Conservation (phyloP, 345 rosid genomes). For the Boechera retrofracta region DNA sequence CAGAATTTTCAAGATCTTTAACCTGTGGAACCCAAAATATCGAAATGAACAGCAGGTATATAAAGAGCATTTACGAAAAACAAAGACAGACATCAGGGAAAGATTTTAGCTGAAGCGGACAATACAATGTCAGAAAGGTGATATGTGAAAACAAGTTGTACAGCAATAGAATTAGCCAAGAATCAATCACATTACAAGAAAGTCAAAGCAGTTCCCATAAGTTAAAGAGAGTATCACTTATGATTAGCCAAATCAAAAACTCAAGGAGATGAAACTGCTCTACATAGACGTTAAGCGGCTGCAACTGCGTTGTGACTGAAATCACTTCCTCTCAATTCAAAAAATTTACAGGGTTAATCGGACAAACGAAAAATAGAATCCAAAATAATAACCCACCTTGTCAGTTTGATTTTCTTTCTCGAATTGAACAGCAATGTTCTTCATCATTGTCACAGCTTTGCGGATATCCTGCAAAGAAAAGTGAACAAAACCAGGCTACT, state of each 20-base stretch:
- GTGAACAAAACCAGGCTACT: neutral
- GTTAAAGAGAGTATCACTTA: neutral
- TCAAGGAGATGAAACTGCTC: neutral
- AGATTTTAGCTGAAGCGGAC: neutral
- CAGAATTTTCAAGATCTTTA: slow-evolving; percentile 72
- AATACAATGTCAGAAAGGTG: neutral
- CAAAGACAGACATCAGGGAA: slow-evolving; percentile 15
- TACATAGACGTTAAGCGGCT: neutral
- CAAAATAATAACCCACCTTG: slow-evolving; percentile 53
- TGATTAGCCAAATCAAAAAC: slow-evolving; percentile 5
- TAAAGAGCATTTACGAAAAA: neutral
- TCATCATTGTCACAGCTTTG: slow-evolving; percentile 63
- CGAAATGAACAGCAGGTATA: neutral
- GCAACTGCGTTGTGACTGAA: neutral
- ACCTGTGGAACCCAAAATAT: slow-evolving; percentile 52
- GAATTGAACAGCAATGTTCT: slow-evolving; percentile 73
- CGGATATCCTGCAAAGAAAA: slow-evolving; percentile 66
- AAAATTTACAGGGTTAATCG: neutral
- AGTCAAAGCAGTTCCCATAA: neutral
- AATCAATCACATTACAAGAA: slow-evolving; percentile 7
- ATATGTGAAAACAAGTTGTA: neutral
- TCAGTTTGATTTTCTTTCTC: slow-evolving; percentile 71
- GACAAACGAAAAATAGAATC: neutral
- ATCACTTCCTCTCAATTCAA: neutral
- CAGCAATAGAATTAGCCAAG: slow-evolving; percentile 2